Percentiles rank a stretch among this genome's conserved stretches.
Conservation (phyloP, 73 alveolate species). For the Paramecium octaurelia region DNA sequence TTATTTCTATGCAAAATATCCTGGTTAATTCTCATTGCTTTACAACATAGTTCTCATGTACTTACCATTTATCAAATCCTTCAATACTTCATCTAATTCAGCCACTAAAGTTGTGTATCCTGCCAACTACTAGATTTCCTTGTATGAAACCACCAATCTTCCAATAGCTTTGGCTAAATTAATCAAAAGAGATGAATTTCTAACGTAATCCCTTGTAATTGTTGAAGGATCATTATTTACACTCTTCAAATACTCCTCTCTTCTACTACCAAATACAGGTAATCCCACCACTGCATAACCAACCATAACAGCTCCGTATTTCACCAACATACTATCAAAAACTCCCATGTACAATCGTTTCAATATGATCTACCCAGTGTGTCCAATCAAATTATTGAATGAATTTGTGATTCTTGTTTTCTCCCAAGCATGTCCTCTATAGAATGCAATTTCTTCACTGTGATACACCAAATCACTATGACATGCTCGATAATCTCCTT, state of each 20-base stretch:
- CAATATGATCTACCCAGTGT: constrained; percentile 68
- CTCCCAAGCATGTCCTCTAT: constrained; percentile 87
- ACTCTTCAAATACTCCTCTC: constrained; percentile 69
- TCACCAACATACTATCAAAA: constrained; percentile 88
- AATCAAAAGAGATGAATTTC: constrained; percentile 88
- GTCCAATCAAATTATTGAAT: constrained; percentile 68
- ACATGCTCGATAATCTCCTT: constrained; percentile 89
- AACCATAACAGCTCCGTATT: constrained; percentile 94
- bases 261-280: constrained; percentile 90
- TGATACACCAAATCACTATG: constrained; percentile 82
- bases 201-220: constrained; percentile 87
- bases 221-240: constrained; percentile 74
- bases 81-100: constrained; percentile 79
- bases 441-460: constrained; percentile 92
- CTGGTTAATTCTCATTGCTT: constrained; percentile 44
- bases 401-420: constrained; percentile 70
- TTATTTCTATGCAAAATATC: constrained; percentile 41
- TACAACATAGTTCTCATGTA: constrained; percentile 65
- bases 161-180: constrained; percentile 95
- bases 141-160: constrained; percentile 85
- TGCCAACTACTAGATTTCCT: constrained; percentile 85
- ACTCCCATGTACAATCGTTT: constrained; percentile 88
- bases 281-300: constrained; percentile 92
- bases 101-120: constrained; percentile 87
- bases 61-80: constrained; percentile 78